Evolutionary conservation across 108 stramenopile genomes (phyloP).

Genomic region (Skeletonema costatum): DNA sequence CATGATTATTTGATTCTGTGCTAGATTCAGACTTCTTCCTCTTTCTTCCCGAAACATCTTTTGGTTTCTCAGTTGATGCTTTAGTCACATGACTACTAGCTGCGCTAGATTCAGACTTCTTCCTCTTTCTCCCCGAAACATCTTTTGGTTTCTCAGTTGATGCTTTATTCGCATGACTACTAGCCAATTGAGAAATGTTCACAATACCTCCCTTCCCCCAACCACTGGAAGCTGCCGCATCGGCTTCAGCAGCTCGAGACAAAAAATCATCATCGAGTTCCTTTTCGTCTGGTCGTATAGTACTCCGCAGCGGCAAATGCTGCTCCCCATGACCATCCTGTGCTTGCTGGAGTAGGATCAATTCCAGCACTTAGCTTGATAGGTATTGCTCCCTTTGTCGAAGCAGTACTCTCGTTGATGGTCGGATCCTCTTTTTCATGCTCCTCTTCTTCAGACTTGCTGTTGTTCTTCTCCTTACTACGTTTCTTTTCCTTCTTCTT

Average conservation of each 20-base stretch:
- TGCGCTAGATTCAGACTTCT: constrained; percentile 8
- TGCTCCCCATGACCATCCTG: constrained; percentile 45
- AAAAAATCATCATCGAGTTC: constrained; percentile 53
- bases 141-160: neutral
- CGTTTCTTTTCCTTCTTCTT: constrained; percentile 15
- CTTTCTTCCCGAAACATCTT: neutral
- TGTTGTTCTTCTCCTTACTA: neutral
- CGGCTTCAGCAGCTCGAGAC: constrained; percentile 2
- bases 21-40: constrained; percentile 11
- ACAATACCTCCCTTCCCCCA: neutral
- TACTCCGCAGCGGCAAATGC: constrained; percentile 48
- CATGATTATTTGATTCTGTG: constrained; percentile 11
- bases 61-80: neutral
- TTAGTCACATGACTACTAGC: constrained; percentile 13
- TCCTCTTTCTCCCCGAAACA: constrained; percentile 1
- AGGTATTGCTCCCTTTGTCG: neutral
- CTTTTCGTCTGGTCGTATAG: constrained; percentile 34
- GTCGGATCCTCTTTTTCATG: neutral
- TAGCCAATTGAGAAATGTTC: constrained; percentile 23
- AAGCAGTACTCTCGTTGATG: neutral
- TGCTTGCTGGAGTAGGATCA: neutral
- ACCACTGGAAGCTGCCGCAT: neutral
- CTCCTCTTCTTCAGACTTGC: neutral
- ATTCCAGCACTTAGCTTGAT: neutral
- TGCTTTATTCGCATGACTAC: constrained; percentile 6